Evolutionary conservation across 805 yeast species (phyloP), one percentile per base, ranked within the genome.

Genomic region (Yamadazyma akitaensis): DNA sequence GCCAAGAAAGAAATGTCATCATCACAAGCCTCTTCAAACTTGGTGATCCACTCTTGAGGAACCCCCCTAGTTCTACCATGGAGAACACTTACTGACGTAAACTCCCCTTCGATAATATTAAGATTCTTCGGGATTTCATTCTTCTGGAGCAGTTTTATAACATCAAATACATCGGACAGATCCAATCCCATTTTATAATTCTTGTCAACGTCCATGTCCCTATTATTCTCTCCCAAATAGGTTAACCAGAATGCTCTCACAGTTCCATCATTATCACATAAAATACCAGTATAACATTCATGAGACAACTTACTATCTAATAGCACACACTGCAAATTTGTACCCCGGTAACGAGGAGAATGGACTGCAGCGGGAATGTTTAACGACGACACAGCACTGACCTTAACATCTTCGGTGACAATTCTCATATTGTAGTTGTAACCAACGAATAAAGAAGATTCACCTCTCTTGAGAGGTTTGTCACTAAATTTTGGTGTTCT

Each of bases 31-130:
- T 76, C 72, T 61, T 88, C 96, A 60, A 88, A 76, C 51, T 72
- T 74, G 31, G 72, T 59, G 50, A 91, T 85, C 95, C 96, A 89
- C 37, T 80, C 80, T 55, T 87, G 92, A 0, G 94, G 80, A 18
- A 90, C 96, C n/a, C 96, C 96, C 58, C 88, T 76, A 38, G 87
- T 79, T 64, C 96, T 80, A 2, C 95, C 96, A 58, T 81, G 84
- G 21, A 82, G 76, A 19, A 89, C 71, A 2, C 88, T 77, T 30
- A 85, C 70, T 0, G 90, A 73, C 13, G 78, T 76, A 55, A 88
- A 82, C 57, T 88, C 97, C 32, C 88, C 84, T 59, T 90, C 96
- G 42, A 91, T 74, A 41, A 88, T 81, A 50, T 85, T 75, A 36
- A 82, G 60, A 25, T 75, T 69, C 31, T 56, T 54, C 5, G 92